Percentiles rank a stretch among this genome's conserved stretches.
phyloP scores from a whole-genome alignment of 805 yeast genomes.

The Myxozyma neotropica region DNA sequence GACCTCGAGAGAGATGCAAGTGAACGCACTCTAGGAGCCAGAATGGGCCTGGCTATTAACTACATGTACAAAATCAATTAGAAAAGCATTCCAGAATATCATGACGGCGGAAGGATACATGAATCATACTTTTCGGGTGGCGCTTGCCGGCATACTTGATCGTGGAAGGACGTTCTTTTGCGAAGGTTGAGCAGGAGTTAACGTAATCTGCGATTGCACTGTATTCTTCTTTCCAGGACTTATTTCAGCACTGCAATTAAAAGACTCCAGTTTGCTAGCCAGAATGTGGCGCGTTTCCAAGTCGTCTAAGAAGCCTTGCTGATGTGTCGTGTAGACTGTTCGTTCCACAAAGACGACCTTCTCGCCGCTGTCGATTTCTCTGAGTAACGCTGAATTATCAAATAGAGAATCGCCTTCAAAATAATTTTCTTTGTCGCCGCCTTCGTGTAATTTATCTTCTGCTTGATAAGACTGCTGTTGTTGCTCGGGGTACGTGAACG shows the following conservation, averaged over 20 bases:
- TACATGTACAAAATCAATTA: too few species aligned
- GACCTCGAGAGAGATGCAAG: not conserved
- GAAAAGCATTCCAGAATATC: too few species aligned
- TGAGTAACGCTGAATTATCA: not conserved
- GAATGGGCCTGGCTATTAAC: not conserved
- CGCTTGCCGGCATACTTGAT: not conserved
- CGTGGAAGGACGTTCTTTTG: constrained; percentile 2
- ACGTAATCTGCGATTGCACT: not conserved
- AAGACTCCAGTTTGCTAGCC: constrained; percentile 5
- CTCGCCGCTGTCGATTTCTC: not conserved
- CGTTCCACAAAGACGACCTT: not conserved
- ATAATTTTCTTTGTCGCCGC: not conserved
- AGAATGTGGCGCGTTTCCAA: constrained; percentile 8
- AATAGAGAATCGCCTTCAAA: not conserved
- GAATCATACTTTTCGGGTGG: not conserved
- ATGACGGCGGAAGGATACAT: too few species aligned
- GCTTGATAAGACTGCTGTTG: not conserved
- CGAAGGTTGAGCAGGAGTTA: not conserved
- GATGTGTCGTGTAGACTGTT: constrained; percentile 12
- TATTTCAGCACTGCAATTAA: not conserved
- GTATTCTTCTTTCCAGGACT: not conserved
- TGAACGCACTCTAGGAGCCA: not conserved
- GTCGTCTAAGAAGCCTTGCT: constrained; percentile 26
- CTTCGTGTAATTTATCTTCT: not conserved
- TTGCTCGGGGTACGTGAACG: not conserved